phyloP scores from a whole-genome alignment of 1,139 yeast genomes.

The Yamadazyma atlantica region DNA sequence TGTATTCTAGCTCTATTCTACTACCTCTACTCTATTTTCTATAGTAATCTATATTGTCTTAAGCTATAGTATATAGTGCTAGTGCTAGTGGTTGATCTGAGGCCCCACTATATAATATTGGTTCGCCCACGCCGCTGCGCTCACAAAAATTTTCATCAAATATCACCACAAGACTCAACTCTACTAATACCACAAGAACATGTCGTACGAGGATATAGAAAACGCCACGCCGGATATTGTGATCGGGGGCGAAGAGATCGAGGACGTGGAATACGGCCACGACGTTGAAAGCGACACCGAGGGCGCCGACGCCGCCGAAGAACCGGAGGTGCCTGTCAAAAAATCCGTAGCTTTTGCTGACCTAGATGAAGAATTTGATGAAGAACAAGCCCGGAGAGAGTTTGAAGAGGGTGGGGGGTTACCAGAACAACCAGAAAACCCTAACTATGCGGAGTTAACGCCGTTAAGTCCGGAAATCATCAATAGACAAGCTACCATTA shows the following conservation, averaged over 20 bases:
- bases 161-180: no score
- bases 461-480: conserved; percentile 94
- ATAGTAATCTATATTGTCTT: no score
- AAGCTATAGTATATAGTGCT: no score
- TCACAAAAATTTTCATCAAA: conserved; percentile 18
- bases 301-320: conserved; percentile 40
- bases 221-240: conserved; percentile 84
- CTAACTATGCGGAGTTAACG: conserved; percentile 74
- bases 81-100: no score
- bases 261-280: conserved; percentile 42
- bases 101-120: no score
- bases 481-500: conserved; percentile 98
- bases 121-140: background rate
- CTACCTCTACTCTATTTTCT: no score
- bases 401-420: conserved; percentile 98
- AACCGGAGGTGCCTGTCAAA: conserved; percentile 46
- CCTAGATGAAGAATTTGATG: conserved; percentile 60
- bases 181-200: conserved; percentile 10
- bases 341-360: conserved; percentile 86
- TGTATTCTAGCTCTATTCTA: background rate
- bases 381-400: conserved; percentile 69
- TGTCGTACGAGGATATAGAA: conserved; percentile 71
- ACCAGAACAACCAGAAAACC: conserved; percentile 92
- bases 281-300: conserved; percentile 51
- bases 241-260: conserved; percentile 66